phyloP scores from a whole-genome alignment of 1,139 yeast genomes.

The Hansenula lynferdii region DNA sequence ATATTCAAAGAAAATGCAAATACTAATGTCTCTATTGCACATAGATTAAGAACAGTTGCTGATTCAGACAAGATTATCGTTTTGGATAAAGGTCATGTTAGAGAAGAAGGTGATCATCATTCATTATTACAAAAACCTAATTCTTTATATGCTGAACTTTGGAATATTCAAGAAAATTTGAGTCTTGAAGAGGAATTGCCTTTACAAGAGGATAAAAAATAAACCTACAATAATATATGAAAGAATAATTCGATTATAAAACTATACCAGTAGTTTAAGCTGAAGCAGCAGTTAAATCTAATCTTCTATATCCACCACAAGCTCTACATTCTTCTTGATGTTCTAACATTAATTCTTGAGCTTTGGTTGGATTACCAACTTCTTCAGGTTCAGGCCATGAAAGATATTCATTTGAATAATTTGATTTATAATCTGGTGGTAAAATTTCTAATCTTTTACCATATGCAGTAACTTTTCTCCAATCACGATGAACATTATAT shows the following conservation, averaged over 20 bases:
- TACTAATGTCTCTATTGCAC: conserved; percentile 92
- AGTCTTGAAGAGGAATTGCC: conserved; percentile 36
- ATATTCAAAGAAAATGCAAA: conserved; percentile 52
- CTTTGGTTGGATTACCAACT: conserved; percentile 39
- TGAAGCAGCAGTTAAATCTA: conserved; percentile 14
- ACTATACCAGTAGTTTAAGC: not conserved
- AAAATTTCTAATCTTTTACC: conserved; percentile 50
- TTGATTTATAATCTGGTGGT: conserved; percentile 44
- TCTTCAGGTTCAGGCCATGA: conserved; percentile 47
- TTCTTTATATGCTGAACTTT: conserved; percentile 70
- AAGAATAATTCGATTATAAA: not conserved
- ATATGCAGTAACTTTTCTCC: conserved; percentile 51
- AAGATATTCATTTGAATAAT: conserved; percentile 47
- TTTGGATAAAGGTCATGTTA: conserved; percentile 69
- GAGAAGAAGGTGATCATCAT: conserved; percentile 82
- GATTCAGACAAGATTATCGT: conserved; percentile 94
- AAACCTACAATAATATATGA: not conserved
- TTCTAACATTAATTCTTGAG: conserved; percentile 40
- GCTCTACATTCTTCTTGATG: conserved; percentile 44
- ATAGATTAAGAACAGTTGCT: conserved; percentile 87
- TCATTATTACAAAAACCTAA: conserved; percentile 46
- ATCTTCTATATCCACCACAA: conserved; percentile 47
- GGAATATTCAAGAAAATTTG: conserved; percentile 89
- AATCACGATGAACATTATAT: conserved; percentile 51
- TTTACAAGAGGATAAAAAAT: conserved; percentile 5